Conservation (phyloP, 345 rosid genomes). For the Citrus sp. region DNA sequence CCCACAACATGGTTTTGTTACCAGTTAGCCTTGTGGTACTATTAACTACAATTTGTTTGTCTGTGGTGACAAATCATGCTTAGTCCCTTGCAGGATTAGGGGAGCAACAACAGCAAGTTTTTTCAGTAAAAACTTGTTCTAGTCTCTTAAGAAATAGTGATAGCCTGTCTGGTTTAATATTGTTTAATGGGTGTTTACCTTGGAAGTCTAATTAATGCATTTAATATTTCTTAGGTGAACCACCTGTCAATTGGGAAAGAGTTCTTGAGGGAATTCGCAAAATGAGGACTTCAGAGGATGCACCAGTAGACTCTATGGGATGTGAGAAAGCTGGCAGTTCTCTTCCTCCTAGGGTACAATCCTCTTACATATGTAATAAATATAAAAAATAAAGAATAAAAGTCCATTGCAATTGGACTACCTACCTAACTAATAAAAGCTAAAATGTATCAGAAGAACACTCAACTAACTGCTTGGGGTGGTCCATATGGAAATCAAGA, state of each 20-base stretch:
- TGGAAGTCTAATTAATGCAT: not conserved
- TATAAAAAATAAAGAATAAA: no score
- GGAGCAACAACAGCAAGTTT: no score
- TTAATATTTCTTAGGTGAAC: conserved; percentile 30
- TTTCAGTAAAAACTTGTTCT: not conserved
- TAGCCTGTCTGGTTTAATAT: not conserved
- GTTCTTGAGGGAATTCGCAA: conserved; percentile 60
- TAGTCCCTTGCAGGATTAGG: no score
- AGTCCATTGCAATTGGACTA: not conserved
- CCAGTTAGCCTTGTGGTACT: not conserved
- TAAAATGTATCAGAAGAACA: not conserved
- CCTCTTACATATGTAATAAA: not conserved
- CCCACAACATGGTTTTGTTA: not conserved
- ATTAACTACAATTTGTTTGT: no score
- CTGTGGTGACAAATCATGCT: not conserved
- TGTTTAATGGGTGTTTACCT: not conserved
- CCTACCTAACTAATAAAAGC: not conserved
- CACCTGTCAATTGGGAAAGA: conserved; percentile 60
- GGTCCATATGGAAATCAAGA: not conserved
- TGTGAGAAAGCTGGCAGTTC: conserved; percentile 68
- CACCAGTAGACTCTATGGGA: conserved; percentile 80
- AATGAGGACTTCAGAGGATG: conserved; percentile 67
- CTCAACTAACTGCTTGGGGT: not conserved
- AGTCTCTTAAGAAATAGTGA: not conserved
- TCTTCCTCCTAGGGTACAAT: conserved; percentile 64